These are phyloP conservation scores for Polygonum maritimum DNA, from an alignment of 148 eudicot species.

Conservation along the genomic window DNA sequence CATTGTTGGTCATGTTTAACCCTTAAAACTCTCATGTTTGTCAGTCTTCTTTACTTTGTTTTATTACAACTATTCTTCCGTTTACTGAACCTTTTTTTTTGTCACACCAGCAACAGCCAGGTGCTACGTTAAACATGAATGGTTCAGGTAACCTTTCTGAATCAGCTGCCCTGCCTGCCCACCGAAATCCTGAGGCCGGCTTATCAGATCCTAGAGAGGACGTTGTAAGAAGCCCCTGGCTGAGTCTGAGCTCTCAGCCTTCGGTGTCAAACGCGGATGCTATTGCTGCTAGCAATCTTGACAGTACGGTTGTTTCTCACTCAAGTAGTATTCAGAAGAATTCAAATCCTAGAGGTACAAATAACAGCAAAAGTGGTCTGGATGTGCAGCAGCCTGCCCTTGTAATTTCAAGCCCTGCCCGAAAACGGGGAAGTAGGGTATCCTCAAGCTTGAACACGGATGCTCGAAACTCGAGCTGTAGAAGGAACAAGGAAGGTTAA, in stretches of 20 bases:
- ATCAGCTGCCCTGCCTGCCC: conserved; percentile 8
- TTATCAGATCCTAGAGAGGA: conserved; percentile 17
- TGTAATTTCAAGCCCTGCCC: background rate
- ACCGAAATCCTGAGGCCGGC: conserved; percentile 13
- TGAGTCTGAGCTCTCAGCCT: conserved; percentile 42
- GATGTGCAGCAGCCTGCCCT: background rate
- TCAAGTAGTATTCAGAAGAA: background rate
- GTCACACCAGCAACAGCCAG: background rate
- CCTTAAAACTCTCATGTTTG: background rate
- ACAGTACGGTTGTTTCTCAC: background rate
- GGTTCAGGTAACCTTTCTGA: conserved; percentile 1
- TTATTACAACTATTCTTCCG: background rate
- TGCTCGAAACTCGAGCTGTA: background rate
- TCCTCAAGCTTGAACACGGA: conserved; percentile 2
- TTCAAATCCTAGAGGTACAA: background rate
- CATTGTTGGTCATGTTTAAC: background rate
- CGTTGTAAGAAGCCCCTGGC: conserved; percentile 23
- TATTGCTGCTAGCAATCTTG: background rate
- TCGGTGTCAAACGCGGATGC: background rate
- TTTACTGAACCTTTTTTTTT: background rate
- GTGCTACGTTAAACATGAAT: background rate
- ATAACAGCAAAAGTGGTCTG: background rate
- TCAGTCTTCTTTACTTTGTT: background rate
- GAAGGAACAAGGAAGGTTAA: background rate
- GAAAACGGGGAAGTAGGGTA: background rate